Conservation (phyloP, 208 protist genomes). For the Wallacemonas rigidus region DNA sequence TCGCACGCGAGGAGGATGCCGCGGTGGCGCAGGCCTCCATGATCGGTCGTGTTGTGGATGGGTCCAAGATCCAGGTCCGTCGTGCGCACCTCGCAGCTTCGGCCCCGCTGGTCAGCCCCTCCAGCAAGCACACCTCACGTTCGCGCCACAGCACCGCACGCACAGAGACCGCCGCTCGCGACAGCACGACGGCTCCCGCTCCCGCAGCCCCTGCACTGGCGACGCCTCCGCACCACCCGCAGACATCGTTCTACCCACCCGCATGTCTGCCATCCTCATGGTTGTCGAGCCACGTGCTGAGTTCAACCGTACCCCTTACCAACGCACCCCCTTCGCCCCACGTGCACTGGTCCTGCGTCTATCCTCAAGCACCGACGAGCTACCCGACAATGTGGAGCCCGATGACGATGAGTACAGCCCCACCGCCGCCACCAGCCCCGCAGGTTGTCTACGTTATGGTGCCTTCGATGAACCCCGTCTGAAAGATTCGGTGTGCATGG, state of each 20-base stretch:
- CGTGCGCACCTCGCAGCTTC: slow-evolving; percentile 46
- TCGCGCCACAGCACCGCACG: neutral
- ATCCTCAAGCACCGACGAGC: neutral
- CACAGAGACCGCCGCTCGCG: neutral
- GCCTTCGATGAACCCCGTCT: neutral
- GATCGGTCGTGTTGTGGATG: slow-evolving; percentile 60
- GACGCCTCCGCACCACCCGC: slow-evolving; percentile 5
- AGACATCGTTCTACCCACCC: neutral
- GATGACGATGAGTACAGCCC: neutral
- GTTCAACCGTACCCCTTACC: neutral
- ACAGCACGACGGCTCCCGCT: neutral
- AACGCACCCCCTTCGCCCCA: slow-evolving; percentile 18
- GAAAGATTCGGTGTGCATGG: neutral
- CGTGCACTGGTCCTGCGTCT: slow-evolving; percentile 23
- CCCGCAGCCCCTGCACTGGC: neutral
- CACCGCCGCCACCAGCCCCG: neutral
- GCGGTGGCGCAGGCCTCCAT: slow-evolving; percentile 46
- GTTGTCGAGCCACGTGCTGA: neutral
- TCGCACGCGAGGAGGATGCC: slow-evolving; percentile 56
- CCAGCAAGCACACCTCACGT: neutral
- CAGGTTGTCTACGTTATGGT: slow-evolving; percentile 27
- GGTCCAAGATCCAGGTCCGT: slow-evolving; percentile 70
- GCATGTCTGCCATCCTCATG: neutral
- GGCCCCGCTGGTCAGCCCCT: slow-evolving; percentile 23
- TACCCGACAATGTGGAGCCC: slow-evolving; percentile 3